Evolutionary conservation across 306 rosid genomes (phyloP), one percentile per base, ranked within the genome.

Genomic region (Lagenaria siceraria): DNA sequence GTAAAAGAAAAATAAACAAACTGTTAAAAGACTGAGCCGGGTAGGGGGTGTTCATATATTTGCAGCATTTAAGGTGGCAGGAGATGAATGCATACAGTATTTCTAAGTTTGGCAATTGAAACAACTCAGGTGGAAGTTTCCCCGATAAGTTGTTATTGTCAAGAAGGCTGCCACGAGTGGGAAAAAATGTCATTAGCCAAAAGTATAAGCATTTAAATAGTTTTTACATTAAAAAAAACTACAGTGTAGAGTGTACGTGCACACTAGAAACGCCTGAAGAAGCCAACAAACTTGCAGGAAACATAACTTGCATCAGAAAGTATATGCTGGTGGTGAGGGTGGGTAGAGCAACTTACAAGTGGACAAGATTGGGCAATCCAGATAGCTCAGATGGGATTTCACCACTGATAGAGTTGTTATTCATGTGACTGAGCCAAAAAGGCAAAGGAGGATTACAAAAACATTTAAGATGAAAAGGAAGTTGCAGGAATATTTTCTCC

Each of bases 131-230:
- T 3, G 99, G 99, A 73, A 96, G 97, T 81, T 27, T 63, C 84
- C 99, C 99, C 19, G 98, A 61, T 84, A 96, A 79, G 17, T 96
- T 92, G 90, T 96, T 96, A 66, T 90, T 89, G 84, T 96, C 99
- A 24, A 96, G 92, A 79, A 96, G 97, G 85, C 99, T 96, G 97
- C 94, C 86, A 31, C 69, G 70, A 22, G 78, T 56, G 51, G 69
- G 12, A 65, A 48, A 38, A 40, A 29, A 52, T 78, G 48, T 62
- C 62, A 35, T 71, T 19, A 71, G 68, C 70, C 53, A 75, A 48
- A 48, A 24, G 27, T 51, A 73, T 10, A 63, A 27, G 49, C 60
- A 75, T 19, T 19, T n/a, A 56, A 76, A 55, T 21, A 36, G 29
- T 21, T 54, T n/a, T 54, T 75, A 74, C 15, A 53, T 33, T 27